Conservation (phyloP, 2,329 filamentous ascomycete genomes). For the Periglandula ipomoeae region DNA sequence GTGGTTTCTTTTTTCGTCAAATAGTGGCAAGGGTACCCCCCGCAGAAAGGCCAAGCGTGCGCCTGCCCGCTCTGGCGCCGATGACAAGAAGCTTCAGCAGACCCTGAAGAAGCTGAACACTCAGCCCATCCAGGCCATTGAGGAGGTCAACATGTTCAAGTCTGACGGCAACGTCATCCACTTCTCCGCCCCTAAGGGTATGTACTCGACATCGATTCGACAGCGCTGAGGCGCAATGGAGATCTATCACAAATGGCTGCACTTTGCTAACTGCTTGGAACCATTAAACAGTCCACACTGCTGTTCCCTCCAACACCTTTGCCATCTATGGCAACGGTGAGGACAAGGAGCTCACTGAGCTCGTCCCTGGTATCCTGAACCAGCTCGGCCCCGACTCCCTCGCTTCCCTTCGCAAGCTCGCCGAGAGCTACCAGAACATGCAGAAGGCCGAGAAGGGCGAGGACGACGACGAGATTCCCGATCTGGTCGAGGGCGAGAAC, state of each 20-base stretch:
- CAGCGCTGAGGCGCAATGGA: neutral
- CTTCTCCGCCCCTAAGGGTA: constrained; percentile 96
- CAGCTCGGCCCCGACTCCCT: constrained; percentile 98
- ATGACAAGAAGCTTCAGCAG: constrained; percentile 99
- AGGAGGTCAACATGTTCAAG: constrained; percentile 99
- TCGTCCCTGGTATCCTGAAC: constrained; percentile 98
- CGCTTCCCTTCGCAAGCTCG: constrained; percentile 93
- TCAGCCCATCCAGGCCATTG: constrained; percentile 97
- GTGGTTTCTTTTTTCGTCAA: constrained; percentile 8
- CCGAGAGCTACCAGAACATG: constrained; percentile 98
- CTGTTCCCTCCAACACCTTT: constrained; percentile 97
- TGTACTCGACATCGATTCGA: constrained; percentile 22
- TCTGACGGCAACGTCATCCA: constrained; percentile 99
- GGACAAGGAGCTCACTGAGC: constrained; percentile 99
- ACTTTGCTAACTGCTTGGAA: neutral
- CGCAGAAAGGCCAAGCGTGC: constrained; percentile 98
- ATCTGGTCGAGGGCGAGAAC: constrained; percentile 93
- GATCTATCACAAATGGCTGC: neutral
- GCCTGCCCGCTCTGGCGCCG: constrained; percentile 81
- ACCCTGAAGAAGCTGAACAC: constrained; percentile 99
- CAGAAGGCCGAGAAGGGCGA: constrained; percentile 84
- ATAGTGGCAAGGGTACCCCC: constrained; percentile 91
- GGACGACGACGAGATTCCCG: constrained; percentile 94
- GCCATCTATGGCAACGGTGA: constrained; percentile 98
- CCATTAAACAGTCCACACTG: constrained; percentile 69